Conservation (phyloP, 2,329 filamentous ascomycete genomes). For the Colletotrichum musicola region DNA sequence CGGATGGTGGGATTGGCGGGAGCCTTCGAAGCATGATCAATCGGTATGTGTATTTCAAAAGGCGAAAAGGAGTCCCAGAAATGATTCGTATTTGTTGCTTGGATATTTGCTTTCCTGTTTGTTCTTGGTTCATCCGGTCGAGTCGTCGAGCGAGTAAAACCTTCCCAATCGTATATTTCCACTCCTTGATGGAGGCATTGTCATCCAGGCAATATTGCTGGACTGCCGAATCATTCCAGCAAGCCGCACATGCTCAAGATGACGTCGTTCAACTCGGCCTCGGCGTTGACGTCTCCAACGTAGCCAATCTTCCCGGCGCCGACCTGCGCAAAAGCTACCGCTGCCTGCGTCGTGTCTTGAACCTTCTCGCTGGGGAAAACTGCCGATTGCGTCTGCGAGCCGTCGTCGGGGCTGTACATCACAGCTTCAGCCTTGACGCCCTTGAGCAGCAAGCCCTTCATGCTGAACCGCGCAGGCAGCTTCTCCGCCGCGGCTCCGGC, state of each 20-base stretch:
- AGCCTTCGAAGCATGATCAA: no score
- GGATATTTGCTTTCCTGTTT: no score
- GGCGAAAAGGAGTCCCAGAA: no score
- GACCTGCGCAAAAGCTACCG: neutral
- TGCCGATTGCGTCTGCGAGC: neutral
- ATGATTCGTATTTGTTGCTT: no score
- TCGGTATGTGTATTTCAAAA: no score
- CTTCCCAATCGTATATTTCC: no score
- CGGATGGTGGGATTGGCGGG: no score
- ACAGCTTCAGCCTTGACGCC: neutral
- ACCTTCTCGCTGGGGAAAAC: neutral
- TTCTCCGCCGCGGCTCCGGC: neutral
- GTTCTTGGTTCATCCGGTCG: no score
- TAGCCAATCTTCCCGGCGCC: neutral
- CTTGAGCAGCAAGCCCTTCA: neutral
- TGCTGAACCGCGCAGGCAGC: neutral
- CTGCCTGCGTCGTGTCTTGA: neutral
- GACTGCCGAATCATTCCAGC: neutral
- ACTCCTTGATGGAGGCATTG: no score
- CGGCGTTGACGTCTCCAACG: neutral
- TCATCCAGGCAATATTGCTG: neutral
- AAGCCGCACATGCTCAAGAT: conserved; percentile 9
- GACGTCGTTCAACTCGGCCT: neutral
- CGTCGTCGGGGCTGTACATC: neutral
- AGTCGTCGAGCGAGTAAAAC: no score